These are phyloP conservation scores for Oleoguttula mirabilis DNA, from an alignment of 495 filamentous ascomycete species.

Conservation along the genomic window DNA sequence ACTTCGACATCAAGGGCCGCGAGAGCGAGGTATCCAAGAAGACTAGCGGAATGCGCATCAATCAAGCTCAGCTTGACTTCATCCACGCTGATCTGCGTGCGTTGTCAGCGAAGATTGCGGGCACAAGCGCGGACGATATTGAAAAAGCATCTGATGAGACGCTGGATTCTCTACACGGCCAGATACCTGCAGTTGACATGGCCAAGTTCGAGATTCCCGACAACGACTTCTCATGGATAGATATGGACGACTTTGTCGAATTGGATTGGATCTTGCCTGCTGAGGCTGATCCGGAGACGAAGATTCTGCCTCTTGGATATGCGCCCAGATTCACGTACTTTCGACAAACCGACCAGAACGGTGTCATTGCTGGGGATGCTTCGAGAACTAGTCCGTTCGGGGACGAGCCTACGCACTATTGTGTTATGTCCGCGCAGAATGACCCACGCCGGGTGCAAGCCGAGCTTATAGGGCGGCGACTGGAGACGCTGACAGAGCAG, in stretches of 20 bases:
- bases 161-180: conserved; percentile 45
- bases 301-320: conserved; percentile 82
- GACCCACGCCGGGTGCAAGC: conserved; percentile 81
- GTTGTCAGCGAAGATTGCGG: conserved; percentile 78
- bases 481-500: conserved; percentile 67
- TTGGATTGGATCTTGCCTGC: conserved; percentile 90
- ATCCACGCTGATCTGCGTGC: conserved; percentile 87
- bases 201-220: conserved; percentile 90
- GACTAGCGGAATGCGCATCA: conserved; percentile 89
- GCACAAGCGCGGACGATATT: conserved; percentile 61
- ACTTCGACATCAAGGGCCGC: conserved; percentile 67
- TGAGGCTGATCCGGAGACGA: conserved; percentile 80
- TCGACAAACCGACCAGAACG: conserved; percentile 84
- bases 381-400: conserved; percentile 76
- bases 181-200: conserved; percentile 47
- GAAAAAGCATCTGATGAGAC: conserved; percentile 48
- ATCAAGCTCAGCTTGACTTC: conserved; percentile 83
- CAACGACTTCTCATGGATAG: conserved; percentile 87
- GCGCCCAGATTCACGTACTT: conserved; percentile 94
- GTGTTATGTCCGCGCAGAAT: conserved; percentile 87
- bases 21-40: conserved; percentile 58
- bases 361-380: conserved; percentile 53
- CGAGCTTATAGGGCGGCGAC: conserved; percentile 66
- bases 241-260: conserved; percentile 99
- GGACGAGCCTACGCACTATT: conserved; percentile 81